Evolutionary conservation across 495 filamentous ascomycete species (phyloP).

Genomic region (Apodospora peruviana): DNA sequence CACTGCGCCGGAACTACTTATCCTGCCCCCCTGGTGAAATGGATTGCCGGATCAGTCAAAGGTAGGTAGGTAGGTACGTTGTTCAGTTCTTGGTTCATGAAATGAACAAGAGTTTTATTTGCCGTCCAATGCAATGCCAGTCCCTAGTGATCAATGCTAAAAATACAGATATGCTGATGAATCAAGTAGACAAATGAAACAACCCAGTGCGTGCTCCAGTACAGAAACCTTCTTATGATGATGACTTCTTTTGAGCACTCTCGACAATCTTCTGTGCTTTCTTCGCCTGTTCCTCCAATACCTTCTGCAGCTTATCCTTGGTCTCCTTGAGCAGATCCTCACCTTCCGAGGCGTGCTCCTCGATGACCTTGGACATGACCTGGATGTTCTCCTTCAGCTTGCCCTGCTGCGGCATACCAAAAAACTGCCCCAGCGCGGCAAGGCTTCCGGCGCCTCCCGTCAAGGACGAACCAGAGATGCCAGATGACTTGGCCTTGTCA

Average conservation of each 20-base stretch:
- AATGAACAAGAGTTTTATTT: no score
- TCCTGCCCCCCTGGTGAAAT: no score
- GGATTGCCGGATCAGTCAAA: no score
- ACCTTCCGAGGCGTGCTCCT: conserved; percentile 56
- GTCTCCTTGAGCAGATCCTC: conserved; percentile 57
- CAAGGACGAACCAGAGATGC: conserved; percentile 16
- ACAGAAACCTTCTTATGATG: no score
- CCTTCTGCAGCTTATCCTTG: conserved; percentile 43
- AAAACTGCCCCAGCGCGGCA: conserved; percentile 13
- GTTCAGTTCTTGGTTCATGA: no score
- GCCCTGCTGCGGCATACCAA: conserved; percentile 20
- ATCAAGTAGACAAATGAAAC: no score
- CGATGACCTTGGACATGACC: conserved; percentile 46
- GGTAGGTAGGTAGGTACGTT: no score
- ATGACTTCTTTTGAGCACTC: conserved; percentile 4
- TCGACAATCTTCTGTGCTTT: conserved; percentile 38
- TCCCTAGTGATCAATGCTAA: no score
- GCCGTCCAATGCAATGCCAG: no score
- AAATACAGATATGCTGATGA: no score
- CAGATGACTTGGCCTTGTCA: conserved; percentile 46
- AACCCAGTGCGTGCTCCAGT: no score
- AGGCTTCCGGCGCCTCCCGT: conserved; percentile 23
- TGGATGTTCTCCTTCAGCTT: conserved; percentile 52
- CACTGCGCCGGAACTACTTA: no score
- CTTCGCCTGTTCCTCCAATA: conserved; percentile 35